Evolutionary conservation across 352 stramenopile species (phyloP).

Genomic region (Phytophthora melonis): DNA sequence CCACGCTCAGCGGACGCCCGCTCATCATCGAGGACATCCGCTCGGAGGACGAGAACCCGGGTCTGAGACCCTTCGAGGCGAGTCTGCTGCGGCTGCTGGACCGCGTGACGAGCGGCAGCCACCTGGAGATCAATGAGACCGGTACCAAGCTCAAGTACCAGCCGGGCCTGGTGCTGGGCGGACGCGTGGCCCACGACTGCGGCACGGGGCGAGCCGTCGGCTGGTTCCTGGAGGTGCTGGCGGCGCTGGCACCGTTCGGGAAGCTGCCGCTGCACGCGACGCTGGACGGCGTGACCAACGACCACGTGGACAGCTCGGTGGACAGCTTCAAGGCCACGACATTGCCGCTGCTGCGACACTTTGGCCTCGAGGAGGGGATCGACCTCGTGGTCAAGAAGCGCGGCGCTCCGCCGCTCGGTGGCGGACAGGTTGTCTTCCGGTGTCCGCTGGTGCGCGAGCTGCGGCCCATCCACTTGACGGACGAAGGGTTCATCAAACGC

Average conservation of each 20-base stretch:
- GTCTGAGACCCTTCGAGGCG: conserved; percentile 96
- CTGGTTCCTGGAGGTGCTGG: conserved; percentile 98
- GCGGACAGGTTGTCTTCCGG: conserved; percentile 92
- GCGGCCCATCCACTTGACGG: conserved; percentile 94
- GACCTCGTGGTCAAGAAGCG: conserved; percentile 93
- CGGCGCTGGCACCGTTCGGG: conserved; percentile 97
- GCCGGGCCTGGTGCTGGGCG: conserved; percentile 96
- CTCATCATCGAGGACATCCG: conserved; percentile 97
- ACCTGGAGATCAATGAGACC: conserved; percentile 99
- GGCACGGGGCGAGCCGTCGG: conserved; percentile 91
- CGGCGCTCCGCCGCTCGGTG: conserved; percentile 86
- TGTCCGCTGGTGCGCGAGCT: conserved; percentile 96
- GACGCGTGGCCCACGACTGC: conserved; percentile 96
- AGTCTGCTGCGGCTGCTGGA: conserved; percentile 97
- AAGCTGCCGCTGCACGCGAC: conserved; percentile 95
- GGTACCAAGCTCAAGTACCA: conserved; percentile 97
- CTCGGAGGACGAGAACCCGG: conserved; percentile 94
- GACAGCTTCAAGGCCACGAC: conserved; percentile 97
- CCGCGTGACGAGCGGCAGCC: conserved; percentile 96
- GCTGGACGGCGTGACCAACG: conserved; percentile 97
- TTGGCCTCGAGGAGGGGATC: conserved; percentile 94
- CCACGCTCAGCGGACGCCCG: conserved; percentile 92
- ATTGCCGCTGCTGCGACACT: conserved; percentile 95
- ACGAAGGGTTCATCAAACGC: conserved; percentile 98
- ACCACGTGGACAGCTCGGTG: conserved; percentile 90